Evolutionary conservation across 306 rosid species (phyloP).

Genomic region (Abrus precatorius): DNA sequence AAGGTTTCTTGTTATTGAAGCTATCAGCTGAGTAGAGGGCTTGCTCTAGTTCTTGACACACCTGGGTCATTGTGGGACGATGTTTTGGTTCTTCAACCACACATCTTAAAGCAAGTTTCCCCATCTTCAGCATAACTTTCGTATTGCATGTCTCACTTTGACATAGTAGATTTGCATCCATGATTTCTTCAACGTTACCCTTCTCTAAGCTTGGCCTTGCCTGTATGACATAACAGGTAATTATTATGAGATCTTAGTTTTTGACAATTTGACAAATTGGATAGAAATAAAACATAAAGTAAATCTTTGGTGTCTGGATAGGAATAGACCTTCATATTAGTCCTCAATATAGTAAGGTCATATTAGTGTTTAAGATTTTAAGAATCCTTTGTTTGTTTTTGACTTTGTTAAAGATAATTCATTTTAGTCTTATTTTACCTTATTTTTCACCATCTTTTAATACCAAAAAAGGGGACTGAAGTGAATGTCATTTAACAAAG

Average conservation of each 20-base stretch:
- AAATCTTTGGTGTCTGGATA: background rate
- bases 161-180: conserved; percentile 73
- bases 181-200: conserved; percentile 69
- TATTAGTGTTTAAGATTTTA: too few species aligned
- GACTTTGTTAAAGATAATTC: too few species aligned
- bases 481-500: too few species aligned
- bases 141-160: conserved; percentile 69
- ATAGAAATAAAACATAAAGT: too few species aligned
- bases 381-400: too few species aligned
- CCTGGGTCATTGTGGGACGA: conserved; percentile 81
- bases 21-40: conserved; percentile 60
- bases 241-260: background rate
- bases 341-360: too few species aligned
- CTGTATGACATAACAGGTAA: conserved; percentile 53
- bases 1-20: conserved; percentile 46
- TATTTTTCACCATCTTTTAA: too few species aligned
- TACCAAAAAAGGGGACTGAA: too few species aligned
- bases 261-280: too few species aligned
- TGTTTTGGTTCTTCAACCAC: conserved; percentile 67
- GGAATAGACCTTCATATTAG: too few species aligned
- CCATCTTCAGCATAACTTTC: conserved; percentile 80
- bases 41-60: conserved; percentile 71
- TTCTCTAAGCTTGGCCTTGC: conserved; percentile 81
- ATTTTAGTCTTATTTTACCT: too few species aligned
- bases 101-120: conserved; percentile 76